phyloP scores from a whole-genome alignment of 495 filamentous ascomycete species.

The Platismatia glauca region DNA sequence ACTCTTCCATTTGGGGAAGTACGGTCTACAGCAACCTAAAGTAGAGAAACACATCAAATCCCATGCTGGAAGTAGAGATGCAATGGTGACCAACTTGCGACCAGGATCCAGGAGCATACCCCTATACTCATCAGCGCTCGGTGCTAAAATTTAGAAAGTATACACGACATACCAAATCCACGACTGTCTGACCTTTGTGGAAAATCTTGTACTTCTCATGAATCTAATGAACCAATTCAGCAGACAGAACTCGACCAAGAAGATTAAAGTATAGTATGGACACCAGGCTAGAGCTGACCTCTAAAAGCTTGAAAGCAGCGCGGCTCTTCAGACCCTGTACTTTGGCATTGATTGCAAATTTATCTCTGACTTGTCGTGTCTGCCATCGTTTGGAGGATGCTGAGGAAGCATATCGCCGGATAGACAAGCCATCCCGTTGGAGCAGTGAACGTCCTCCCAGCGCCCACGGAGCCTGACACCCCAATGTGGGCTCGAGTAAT shows the following conservation, averaged over 20 bases:
- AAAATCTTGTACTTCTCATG: conserved; percentile 75
- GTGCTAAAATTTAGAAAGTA: not conserved
- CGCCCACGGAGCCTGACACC: not conserved
- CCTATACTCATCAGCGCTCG: conserved; percentile 40
- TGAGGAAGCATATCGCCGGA: conserved; percentile 11
- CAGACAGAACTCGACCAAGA: not conserved
- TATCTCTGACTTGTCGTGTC: conserved; percentile 61
- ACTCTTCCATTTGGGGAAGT: conserved; percentile 70
- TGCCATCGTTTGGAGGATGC: conserved; percentile 76
- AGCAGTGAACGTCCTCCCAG: not conserved
- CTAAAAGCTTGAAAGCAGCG: conserved; percentile 85
- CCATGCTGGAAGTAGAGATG: not conserved
- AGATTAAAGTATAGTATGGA: not conserved
- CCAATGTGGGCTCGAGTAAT: not conserved
- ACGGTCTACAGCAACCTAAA: conserved; percentile 68
- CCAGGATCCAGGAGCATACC: conserved; percentile 91
- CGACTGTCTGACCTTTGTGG: conserved; percentile 66
- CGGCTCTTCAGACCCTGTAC: conserved; percentile 74
- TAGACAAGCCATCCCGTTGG: not conserved
- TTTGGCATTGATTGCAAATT: conserved; percentile 59
- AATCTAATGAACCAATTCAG: conserved; percentile 42
- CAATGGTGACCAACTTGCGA: conserved; percentile 56
- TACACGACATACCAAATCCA: conserved; percentile 72
- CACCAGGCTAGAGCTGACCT: conserved; percentile 38
- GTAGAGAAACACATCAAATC: not conserved